phyloP scores from a whole-genome alignment of 306 rosid species.

The Prunus salicina region DNA sequence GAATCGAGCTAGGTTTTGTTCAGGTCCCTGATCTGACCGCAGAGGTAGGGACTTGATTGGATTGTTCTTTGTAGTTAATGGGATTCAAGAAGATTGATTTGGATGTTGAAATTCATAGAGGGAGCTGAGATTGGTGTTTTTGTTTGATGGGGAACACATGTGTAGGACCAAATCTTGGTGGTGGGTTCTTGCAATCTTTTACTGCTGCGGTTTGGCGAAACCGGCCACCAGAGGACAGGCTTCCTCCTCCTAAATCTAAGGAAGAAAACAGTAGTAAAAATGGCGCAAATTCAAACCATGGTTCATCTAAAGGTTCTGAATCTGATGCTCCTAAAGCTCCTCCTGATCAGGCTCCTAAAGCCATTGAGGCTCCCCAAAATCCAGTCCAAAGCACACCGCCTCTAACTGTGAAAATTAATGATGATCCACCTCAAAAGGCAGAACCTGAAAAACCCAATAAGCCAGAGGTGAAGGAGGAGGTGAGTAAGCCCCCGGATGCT shows the following conservation, averaged over 20 bases:
- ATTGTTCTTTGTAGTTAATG: constrained; percentile 29
- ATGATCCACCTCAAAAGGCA: constrained; percentile 24
- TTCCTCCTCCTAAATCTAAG: constrained; percentile 41
- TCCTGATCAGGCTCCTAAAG: background rate
- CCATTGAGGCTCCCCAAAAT: background rate
- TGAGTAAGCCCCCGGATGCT: constrained; percentile 26
- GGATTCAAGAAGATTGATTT: constrained; percentile 23
- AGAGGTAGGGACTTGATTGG: constrained; percentile 13
- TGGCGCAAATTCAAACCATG: background rate
- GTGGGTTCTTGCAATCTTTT: constrained; percentile 69
- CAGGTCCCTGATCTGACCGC: constrained; percentile 30
- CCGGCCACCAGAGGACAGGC: constrained; percentile 62
- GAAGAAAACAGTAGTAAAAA: constrained; percentile 27
- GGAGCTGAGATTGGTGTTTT: constrained; percentile 28
- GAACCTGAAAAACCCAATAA: constrained; percentile 25
- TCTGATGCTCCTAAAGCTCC: constrained; percentile 8
- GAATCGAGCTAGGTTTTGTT: constrained; percentile 25
- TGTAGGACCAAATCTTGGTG: constrained; percentile 68
- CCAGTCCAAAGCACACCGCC: constrained; percentile 63
- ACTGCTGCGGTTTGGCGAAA: constrained; percentile 65
- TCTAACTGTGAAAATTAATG: constrained; percentile 44
- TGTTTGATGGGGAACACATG: constrained; percentile 90
- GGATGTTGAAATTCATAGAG: constrained; percentile 25
- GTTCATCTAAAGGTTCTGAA: constrained; percentile 22
- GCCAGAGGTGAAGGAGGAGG: constrained; percentile 17